Evolutionary conservation across 371 early-diverging fungal species (phyloP).

Genomic region (Zopfochytrium polystomum): DNA sequence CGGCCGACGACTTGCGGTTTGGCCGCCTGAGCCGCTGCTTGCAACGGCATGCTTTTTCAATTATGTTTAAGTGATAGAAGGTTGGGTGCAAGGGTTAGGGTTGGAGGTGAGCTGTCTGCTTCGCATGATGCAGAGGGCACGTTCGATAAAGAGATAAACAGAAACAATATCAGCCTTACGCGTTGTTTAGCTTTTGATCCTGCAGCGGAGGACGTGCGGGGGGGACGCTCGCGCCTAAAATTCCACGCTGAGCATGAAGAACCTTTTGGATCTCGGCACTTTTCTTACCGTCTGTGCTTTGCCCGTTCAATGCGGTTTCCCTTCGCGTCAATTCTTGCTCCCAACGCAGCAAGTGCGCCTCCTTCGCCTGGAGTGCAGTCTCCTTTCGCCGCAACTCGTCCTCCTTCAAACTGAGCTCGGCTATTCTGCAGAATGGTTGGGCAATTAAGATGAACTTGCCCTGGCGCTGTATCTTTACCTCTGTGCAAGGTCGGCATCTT

Average conservation of each 20-base stretch:
- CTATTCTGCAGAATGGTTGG: background rate
- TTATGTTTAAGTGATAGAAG: too few relatives aligned
- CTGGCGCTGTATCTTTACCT: conserved; percentile 11
- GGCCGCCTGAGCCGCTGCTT: too few relatives aligned
- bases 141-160: background rate
- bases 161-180: background rate
- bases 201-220: background rate
- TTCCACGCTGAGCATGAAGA: background rate
- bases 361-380: conserved; percentile 22
- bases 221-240: background rate
- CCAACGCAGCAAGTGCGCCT: conserved; percentile 16
- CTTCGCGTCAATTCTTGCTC: conserved; percentile 21
- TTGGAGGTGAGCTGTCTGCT: too few relatives aligned
- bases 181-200: background rate
- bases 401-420: conserved; percentile 26
- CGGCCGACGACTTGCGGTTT: background rate
- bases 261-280: background rate
- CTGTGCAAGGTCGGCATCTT: conserved; percentile 27
- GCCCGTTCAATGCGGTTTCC: background rate
- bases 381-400: conserved; percentile 31
- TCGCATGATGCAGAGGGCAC: too few relatives aligned
- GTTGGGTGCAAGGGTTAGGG: too few relatives aligned
- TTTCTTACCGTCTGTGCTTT: background rate
- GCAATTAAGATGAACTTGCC: background rate
- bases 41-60: too few relatives aligned